Conservation (phyloP, 345 rosid genomes). For the Clarkia xantiana region DNA sequence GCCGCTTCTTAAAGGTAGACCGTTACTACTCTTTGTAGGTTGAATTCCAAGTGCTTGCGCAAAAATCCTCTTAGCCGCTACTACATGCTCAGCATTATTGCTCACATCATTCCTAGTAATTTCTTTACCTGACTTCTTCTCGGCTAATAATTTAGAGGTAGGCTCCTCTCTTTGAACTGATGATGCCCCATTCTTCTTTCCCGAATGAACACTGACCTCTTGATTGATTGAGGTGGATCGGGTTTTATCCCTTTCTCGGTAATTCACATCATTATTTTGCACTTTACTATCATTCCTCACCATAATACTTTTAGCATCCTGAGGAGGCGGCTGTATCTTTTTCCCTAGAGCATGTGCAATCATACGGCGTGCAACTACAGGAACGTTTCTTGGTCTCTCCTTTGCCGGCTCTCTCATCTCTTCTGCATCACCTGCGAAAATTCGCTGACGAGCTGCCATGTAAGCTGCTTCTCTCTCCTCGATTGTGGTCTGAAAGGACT, state of each 20-base stretch:
- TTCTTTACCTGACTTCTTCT: too few species aligned
- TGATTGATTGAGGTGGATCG: conserved; percentile 11
- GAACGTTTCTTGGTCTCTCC: conserved; percentile 30
- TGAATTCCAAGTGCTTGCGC: conserved; percentile 48
- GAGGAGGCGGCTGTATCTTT: conserved; percentile 15
- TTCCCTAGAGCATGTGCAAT: conserved; percentile 68
- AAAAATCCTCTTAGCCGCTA: conserved; percentile 59
- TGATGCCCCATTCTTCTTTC: neutral
- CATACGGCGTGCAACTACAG: conserved; percentile 59
- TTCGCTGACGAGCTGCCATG: conserved; percentile 49
- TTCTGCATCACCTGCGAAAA: conserved; percentile 29
- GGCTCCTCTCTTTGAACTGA: too few species aligned
- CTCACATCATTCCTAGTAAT: too few species aligned
- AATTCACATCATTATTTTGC: conserved; percentile 5
- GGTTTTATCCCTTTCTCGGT: conserved; percentile 12
- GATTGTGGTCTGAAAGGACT: conserved; percentile 19
- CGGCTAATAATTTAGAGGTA: too few species aligned
- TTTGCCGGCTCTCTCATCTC: conserved; percentile 20
- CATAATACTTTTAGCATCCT: conserved; percentile 4
- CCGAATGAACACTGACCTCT: too few species aligned
- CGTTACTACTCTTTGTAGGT: conserved; percentile 13
- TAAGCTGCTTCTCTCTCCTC: conserved; percentile 58
- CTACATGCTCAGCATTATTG: conserved; percentile 18
- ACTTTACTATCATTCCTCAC: conserved; percentile 11
- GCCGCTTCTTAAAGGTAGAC: conserved; percentile 12